A percentile compares a stretch with the other conserved stretches of the same genome.
Conservation (phyloP, 768 basidiomycete genomes). For the Lentinus brumalis region DNA sequence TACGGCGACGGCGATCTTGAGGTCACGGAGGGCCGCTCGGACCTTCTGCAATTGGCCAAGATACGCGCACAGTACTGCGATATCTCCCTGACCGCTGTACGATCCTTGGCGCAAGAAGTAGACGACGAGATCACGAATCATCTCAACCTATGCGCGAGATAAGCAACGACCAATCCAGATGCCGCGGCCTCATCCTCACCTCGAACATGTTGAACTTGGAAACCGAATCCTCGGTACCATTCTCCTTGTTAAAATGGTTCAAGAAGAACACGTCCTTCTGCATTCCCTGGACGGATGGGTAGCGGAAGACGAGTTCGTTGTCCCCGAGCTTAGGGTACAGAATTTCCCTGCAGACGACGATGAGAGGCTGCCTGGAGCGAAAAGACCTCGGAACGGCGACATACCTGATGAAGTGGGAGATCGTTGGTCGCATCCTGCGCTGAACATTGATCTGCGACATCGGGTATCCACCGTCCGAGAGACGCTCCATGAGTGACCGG, state of each 20-base stretch:
- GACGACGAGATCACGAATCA: constrained; percentile 55
- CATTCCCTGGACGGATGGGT: constrained; percentile 64
- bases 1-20: constrained; percentile 60
- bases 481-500: constrained; percentile 74
- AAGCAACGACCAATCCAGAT: not conserved
- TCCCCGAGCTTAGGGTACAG: constrained; percentile 65
- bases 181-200: constrained; percentile 35
- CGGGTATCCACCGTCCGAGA: constrained; percentile 52
- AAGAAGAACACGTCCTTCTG: constrained; percentile 68
- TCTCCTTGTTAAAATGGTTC: constrained; percentile 62
- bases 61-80: constrained; percentile 58
- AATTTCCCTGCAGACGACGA: constrained; percentile 42
- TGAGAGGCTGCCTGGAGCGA: not conserved
- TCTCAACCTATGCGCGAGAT: constrained; percentile 30
- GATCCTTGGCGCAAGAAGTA: constrained; percentile 53
- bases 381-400: not conserved
- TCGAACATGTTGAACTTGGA: constrained; percentile 72
- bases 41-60: constrained; percentile 51
- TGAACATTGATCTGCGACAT: constrained; percentile 77
- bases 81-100: constrained; percentile 49
- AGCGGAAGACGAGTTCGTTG: constrained; percentile 49
- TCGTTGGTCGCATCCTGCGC: constrained; percentile 71
- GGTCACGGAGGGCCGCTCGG: constrained; percentile 40
- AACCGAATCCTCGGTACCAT: constrained; percentile 61
- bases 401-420: constrained; percentile 63